phyloP scores from a whole-genome alignment of 2,329 filamentous ascomycete genomes.

The Juglanconis juglandina region DNA sequence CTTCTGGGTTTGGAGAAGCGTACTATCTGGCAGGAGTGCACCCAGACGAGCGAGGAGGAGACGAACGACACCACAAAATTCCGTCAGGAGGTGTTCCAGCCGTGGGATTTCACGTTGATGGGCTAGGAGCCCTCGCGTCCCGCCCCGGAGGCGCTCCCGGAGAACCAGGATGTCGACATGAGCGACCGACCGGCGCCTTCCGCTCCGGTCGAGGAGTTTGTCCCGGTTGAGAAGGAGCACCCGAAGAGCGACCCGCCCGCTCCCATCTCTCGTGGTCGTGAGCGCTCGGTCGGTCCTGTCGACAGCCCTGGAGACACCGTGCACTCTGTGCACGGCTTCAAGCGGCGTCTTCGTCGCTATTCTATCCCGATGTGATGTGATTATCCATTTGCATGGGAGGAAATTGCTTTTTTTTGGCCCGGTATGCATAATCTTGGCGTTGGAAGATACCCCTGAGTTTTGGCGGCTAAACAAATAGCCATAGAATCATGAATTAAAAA shows the following conservation, averaged over 20 bases:
- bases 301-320: neutral
- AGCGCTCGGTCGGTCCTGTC: neutral
- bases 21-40: conserved; percentile 81
- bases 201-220: no score
- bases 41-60: conserved; percentile 75
- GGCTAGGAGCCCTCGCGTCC: conserved; percentile 13
- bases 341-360: neutral
- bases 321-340: neutral
- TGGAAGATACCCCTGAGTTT: neutral
- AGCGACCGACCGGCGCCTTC: neutral
- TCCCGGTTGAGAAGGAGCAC: neutral
- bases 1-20: conserved; percentile 75
- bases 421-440: neutral
- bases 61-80: conserved; percentile 73
- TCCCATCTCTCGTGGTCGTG: neutral
- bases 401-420: neutral
- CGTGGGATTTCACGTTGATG: conserved; percentile 74
- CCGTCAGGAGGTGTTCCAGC: conserved; percentile 69
- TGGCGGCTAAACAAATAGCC: neutral
- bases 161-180: neutral
- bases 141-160: neutral
- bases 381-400: neutral
- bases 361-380: neutral
- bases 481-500: neutral
- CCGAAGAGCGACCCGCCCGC: neutral